phyloP scores from a whole-genome alignment of 345 rosid species.

The Euphorbia lathyris region DNA sequence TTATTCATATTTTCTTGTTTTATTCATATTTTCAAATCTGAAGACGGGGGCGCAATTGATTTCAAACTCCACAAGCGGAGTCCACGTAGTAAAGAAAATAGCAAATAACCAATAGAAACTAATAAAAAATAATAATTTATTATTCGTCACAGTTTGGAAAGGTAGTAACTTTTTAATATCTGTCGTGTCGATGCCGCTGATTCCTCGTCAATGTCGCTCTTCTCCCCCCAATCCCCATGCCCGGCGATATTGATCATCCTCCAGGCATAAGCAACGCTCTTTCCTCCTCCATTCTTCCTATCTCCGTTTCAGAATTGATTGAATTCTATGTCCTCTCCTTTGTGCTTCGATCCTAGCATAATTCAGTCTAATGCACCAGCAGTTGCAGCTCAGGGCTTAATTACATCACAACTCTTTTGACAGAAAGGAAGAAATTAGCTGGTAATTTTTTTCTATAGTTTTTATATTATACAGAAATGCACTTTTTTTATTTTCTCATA shows the following conservation, averaged over 20 bases:
- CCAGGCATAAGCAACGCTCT: constrained; percentile 29
- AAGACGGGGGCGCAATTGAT: neutral
- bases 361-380: neutral
- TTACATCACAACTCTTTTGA: neutral
- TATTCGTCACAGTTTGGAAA: neutral
- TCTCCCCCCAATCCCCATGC: constrained; percentile 14
- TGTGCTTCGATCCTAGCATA: neutral
- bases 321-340: neutral
- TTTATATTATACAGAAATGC: neutral
- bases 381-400: neutral
- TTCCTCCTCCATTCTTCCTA: constrained; percentile 11
- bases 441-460: constrained; percentile 3
- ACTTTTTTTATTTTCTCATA: neutral
- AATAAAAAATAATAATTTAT: neutral
- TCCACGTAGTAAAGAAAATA: constrained; percentile 3
- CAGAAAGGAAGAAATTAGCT: neutral
- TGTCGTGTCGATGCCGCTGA: constrained; percentile 37
- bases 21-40: too few relatives aligned
- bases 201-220: constrained; percentile 46
- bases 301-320: constrained; percentile 5
- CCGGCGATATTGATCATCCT: constrained; percentile 25
- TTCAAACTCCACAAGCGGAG: neutral
- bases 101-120: neutral
- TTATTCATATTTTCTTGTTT: neutral
- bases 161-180: neutral